A percentile compares a stretch with the other conserved stretches of the same genome.
These are phyloP conservation scores for Pichia kluyveri DNA, from an alignment of 805 yeast genomes.

Conservation along the genomic window DNA sequence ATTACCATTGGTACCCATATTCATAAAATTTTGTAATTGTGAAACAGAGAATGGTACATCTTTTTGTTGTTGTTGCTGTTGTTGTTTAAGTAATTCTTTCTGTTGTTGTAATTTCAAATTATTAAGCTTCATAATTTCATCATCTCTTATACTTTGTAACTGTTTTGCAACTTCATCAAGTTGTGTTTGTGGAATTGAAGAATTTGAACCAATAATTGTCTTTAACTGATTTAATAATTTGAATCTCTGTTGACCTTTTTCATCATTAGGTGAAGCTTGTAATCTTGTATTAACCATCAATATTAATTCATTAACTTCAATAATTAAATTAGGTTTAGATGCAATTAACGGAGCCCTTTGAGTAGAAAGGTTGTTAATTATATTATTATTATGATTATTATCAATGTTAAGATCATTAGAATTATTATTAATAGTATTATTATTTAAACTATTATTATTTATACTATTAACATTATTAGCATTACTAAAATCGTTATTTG, in stretches of 20 bases:
- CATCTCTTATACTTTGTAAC: slow-evolving; percentile 24
- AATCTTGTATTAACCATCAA: slow-evolving; percentile 35
- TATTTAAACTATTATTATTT: not conserved
- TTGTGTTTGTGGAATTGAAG: slow-evolving; percentile 22
- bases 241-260: slow-evolving; percentile 34
- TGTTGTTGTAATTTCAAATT: slow-evolving; percentile 16
- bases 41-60: slow-evolving; percentile 9
- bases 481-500: not conserved
- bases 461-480: not conserved
- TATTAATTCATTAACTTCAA: slow-evolving; percentile 29
- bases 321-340: slow-evolving; percentile 15
- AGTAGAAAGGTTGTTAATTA: not conserved
- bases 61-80: slow-evolving; percentile 11
- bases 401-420: not conserved
- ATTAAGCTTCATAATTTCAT: slow-evolving; percentile 23
- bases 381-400: not conserved
- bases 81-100: slow-evolving; percentile 1
- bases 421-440: not conserved
- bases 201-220: slow-evolving; percentile 26
- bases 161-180: slow-evolving; percentile 25
- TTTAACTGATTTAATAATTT: slow-evolving; percentile 37
- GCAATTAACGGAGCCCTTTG: not conserved
- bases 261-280: slow-evolving; percentile 26
- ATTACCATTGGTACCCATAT: not conserved
- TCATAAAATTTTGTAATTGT: slow-evolving; percentile 12